These are phyloP conservation scores for Saccharomyces hybrid DNA, from an alignment of 1,139 yeast genomes.

Conservation along the genomic window DNA sequence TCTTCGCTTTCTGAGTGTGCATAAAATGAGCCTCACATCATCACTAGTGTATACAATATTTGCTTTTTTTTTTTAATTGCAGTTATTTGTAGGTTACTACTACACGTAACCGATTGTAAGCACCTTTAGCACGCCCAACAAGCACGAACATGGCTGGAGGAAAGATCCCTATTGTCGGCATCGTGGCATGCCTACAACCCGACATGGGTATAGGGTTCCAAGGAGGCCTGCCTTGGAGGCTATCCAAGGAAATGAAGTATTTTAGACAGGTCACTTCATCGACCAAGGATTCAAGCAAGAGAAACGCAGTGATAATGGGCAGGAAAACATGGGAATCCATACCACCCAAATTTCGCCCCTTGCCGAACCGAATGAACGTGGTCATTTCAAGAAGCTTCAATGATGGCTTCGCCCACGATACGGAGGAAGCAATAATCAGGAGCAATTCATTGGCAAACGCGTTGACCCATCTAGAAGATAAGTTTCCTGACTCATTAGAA, in stretches of 20 bases:
- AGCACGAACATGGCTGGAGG: not conserved
- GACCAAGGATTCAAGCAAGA: constrained; percentile 30
- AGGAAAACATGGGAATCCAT: constrained; percentile 94
- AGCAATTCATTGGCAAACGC: constrained; percentile 4
- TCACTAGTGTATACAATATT: too few species aligned
- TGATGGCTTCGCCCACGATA: constrained; percentile 19
- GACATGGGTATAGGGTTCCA: constrained; percentile 75
- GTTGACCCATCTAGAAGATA: not conserved
- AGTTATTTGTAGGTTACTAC: too few species aligned
- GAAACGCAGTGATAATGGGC: constrained; percentile 92
- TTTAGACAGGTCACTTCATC: constrained; percentile 65
- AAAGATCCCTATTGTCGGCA: constrained; percentile 42
- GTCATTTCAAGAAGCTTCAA: constrained; percentile 52
- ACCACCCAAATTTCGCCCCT: constrained; percentile 76
- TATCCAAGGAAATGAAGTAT: constrained; percentile 76
- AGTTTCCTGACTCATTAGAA: constrained; percentile 32
- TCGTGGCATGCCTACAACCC: constrained; percentile 84
- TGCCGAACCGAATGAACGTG: constrained; percentile 67
- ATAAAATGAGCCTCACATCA: too few species aligned
- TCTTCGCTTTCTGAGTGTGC: too few species aligned
- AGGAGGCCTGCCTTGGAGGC: constrained; percentile 84
- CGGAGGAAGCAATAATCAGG: constrained; percentile 8
- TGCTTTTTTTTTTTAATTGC: too few species aligned
- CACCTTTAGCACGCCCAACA: not conserved
- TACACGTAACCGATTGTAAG: not conserved